Percentiles rank a stretch among this genome's conserved stretches.
phyloP scores from a whole-genome alignment of 164 flowering plant genomes.

The Tinospora cordifolia region DNA sequence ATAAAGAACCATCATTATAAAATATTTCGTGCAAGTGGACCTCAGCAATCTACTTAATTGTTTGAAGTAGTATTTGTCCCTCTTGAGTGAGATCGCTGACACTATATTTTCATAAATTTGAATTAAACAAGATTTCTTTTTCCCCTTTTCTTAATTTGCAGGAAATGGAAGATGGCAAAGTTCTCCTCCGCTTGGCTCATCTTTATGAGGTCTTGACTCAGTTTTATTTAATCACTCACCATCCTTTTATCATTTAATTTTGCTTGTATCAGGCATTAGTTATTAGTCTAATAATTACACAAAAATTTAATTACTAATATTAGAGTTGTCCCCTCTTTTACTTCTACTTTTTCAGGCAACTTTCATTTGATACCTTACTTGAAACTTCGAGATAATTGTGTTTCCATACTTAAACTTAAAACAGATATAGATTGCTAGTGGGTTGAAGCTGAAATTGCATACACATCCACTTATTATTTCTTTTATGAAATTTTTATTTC shows the following conservation, averaged over 20 bases:
- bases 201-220: constrained; percentile 60
- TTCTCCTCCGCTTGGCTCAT: constrained; percentile 89
- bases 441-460: background rate
- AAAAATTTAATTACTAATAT: background rate
- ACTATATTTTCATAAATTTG: background rate
- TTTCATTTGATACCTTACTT: too few relatives aligned
- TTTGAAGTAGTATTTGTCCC: background rate
- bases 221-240: background rate
- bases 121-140: background rate
- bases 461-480: too few relatives aligned
- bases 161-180: constrained; percentile 77
- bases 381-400: too few relatives aligned
- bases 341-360: too few relatives aligned
- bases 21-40: too few relatives aligned
- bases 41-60: background rate
- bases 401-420: background rate
- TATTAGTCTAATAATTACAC: too few relatives aligned
- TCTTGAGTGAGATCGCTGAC: background rate
- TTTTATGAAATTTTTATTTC: background rate
- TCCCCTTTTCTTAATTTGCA: constrained; percentile 22
- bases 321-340: background rate
- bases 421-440: background rate
- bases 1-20: background rate
- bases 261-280: background rate
- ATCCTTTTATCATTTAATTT: background rate